Percentiles rank a stretch among this genome's conserved stretches.
phyloP scores from a whole-genome alignment of 345 rosid species.

The Erysimum cheiranthoides region DNA sequence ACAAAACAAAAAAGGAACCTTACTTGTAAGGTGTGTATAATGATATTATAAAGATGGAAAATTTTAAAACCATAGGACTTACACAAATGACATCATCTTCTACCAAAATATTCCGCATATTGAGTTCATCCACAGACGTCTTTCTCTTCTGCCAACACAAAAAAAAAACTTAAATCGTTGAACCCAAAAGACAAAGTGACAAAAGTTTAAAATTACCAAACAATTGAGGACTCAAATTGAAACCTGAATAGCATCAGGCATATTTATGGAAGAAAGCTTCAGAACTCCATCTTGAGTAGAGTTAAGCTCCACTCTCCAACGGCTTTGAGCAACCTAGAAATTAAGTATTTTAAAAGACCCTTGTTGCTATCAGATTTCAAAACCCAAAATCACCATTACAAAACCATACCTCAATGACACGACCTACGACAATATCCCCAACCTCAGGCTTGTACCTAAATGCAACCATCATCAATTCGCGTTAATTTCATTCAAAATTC shows the following conservation, averaged over 20 bases:
- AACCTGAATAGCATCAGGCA: constrained; percentile 91
- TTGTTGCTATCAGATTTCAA: not conserved
- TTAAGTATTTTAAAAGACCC: no score
- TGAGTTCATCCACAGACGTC: constrained; percentile 90
- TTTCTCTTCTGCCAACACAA: constrained; percentile 79
- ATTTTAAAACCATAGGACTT: constrained; percentile 43
- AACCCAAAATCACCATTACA: not conserved
- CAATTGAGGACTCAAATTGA: not conserved
- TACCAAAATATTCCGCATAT: constrained; percentile 81
- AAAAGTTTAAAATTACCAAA: not conserved
- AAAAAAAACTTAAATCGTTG: constrained; percentile 28
- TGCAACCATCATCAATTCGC: no score
- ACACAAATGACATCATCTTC: constrained; percentile 90
- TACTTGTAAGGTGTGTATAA: not conserved
- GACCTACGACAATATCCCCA: constrained; percentile 88
- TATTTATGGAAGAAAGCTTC: constrained; percentile 87
- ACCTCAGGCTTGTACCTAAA: constrained; percentile 96
- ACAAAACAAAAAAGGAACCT: constrained; percentile 7
- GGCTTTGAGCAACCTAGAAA: constrained; percentile 84
- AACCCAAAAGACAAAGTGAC: not conserved
- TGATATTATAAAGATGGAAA: not conserved
- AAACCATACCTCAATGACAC: constrained; percentile 73
- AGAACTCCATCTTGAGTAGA: constrained; percentile 79
- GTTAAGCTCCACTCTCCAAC: constrained; percentile 86
- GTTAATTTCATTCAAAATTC: no score